A percentile compares a stretch with the other conserved stretches of the same genome.
Conservation (phyloP, 768 basidiomycete species). For the Kockovaella imperatae region DNA sequence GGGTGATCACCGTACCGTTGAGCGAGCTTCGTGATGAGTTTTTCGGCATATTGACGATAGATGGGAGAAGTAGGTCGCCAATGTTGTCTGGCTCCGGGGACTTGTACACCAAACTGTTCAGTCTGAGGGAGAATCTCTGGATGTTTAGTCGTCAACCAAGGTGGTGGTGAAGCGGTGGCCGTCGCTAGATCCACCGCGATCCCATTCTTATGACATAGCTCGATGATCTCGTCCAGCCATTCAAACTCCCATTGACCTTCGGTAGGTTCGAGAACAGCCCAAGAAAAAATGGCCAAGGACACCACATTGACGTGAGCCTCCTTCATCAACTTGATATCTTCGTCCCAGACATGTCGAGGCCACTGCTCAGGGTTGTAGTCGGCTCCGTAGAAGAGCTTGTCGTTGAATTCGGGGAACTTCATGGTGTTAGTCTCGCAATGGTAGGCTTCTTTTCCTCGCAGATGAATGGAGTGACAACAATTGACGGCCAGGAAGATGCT, state of each 20-base stretch:
- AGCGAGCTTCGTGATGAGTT: constrained; percentile 8
- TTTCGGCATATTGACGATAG: constrained; percentile 9
- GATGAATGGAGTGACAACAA: too few species aligned
- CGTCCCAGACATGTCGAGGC: constrained; percentile 8
- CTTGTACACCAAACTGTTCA: constrained; percentile 1
- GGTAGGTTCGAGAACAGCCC: constrained; percentile 9
- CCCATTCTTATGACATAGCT: constrained; percentile 10
- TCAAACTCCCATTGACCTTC: constrained; percentile 14
- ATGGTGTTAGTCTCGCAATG: too few species aligned
- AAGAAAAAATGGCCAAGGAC: constrained; percentile 16
- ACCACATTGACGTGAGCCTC: constrained; percentile 17
- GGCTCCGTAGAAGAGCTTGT: constrained; percentile 8
- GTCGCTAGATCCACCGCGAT: constrained; percentile 12
- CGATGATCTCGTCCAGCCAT: constrained; percentile 13
- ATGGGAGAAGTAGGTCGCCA: constrained; percentile 13
- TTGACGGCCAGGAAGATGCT: too few species aligned
- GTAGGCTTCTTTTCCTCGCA: too few species aligned
- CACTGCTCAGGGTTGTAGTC: constrained; percentile 21
- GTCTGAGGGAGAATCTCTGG: constrained; percentile 16
- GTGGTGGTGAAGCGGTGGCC: constrained; percentile 16
- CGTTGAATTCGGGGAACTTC: too few species aligned
- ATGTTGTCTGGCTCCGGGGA: constrained; percentile 11
- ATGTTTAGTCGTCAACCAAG: constrained; percentile 13
- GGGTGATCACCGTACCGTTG: constrained; percentile 13
- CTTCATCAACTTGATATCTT: constrained; percentile 16